A percentile compares a stretch with the other conserved stretches of the same genome.
Conservation (phyloP, 306 rosid species). For the Castanea sativa region DNA sequence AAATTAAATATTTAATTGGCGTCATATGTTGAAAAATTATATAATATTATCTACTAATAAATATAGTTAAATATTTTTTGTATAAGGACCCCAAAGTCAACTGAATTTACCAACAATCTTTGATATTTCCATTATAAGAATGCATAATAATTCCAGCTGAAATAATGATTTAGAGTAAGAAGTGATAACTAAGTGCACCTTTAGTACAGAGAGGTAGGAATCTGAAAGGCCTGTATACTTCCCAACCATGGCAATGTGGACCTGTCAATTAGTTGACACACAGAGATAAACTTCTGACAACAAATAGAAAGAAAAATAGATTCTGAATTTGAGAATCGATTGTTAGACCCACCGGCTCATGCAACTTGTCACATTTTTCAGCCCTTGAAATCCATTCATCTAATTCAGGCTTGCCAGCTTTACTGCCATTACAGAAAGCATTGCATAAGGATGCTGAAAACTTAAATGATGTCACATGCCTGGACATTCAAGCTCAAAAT, state of each 20-base stretch:
- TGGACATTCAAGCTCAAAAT: neutral
- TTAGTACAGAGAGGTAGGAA: conserved; percentile 88
- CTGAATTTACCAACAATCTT: neutral
- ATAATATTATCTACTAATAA: too few relatives aligned
- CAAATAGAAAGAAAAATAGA: conserved; percentile 4
- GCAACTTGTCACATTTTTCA: conserved; percentile 49
- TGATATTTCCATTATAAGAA: neutral
- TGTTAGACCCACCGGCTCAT: conserved; percentile 48
- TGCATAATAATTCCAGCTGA: neutral
- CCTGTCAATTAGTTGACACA: conserved; percentile 37
- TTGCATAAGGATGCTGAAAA: conserved; percentile 8
- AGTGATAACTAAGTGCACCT: conserved; percentile 43
- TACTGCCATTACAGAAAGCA: conserved; percentile 39
- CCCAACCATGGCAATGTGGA: conserved; percentile 93
- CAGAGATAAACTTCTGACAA: neutral
- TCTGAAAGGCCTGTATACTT: conserved; percentile 90
- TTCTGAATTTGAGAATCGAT: conserved; percentile 12
- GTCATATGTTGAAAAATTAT: too few relatives aligned
- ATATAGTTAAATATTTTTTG: too few relatives aligned
- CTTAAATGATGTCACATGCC: neutral
- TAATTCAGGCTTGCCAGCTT: conserved; percentile 49
- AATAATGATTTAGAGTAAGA: neutral
- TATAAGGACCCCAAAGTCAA: neutral
- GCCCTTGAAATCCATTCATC: conserved; percentile 77
- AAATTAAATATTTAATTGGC: too few relatives aligned